Conservation (phyloP, 2,329 filamentous ascomycete genomes). For the Fusarium verticillioides region DNA sequence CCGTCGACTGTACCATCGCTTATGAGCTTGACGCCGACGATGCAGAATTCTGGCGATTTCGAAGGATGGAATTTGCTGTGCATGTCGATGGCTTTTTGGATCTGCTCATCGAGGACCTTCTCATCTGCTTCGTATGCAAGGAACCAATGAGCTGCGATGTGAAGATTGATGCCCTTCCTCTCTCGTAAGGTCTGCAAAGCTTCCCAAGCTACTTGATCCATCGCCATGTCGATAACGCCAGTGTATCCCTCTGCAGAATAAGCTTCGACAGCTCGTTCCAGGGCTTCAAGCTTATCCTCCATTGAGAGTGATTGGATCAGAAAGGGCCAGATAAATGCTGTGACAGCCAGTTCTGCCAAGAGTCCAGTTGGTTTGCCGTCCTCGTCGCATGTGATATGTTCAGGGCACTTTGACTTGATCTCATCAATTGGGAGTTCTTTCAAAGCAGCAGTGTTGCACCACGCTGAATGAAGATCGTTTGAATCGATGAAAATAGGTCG, state of each 20-base stretch:
- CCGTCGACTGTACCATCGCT: constrained; percentile 73
- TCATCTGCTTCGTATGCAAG: constrained; percentile 52
- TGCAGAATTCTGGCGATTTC: constrained; percentile 45
- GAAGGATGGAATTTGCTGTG: constrained; percentile 43
- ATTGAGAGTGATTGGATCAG: constrained; percentile 54
- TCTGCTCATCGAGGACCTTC: constrained; percentile 51
- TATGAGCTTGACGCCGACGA: constrained; percentile 73
- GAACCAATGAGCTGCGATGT: constrained; percentile 60
- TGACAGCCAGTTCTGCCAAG: constrained; percentile 57
- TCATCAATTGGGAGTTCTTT: constrained; percentile 56
- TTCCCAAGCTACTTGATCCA: constrained; percentile 61
- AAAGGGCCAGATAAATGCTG: constrained; percentile 61
- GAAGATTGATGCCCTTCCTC: constrained; percentile 51
- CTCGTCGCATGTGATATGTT: constrained; percentile 56
- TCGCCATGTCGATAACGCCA: constrained; percentile 64
- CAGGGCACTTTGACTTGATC: constrained; percentile 55
- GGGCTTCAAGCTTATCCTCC: constrained; percentile 54
- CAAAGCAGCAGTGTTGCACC: constrained; percentile 61
- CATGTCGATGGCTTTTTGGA: constrained; percentile 58
- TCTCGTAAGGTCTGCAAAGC: constrained; percentile 51
- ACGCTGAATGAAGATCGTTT: constrained; percentile 62
- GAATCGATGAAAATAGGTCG: constrained; percentile 63
- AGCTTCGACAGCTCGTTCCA: constrained; percentile 57
- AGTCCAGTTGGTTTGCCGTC: constrained; percentile 58
- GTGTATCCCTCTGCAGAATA: constrained; percentile 61